Conservation (phyloP, 805 yeast species). For the Kluyveromyces starmeri region DNA sequence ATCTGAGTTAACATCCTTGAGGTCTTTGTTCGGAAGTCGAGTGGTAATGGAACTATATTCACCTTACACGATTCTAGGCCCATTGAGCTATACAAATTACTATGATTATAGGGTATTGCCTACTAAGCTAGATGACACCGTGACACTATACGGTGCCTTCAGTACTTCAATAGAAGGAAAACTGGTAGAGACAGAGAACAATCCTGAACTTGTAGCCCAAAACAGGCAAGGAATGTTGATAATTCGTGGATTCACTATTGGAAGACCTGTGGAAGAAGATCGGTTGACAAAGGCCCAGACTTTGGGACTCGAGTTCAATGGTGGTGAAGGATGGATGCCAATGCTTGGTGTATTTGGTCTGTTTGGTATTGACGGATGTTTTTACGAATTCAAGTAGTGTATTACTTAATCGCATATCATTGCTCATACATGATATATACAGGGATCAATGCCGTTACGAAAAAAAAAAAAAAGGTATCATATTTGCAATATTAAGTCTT, state of each 20-base stretch:
- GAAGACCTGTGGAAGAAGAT: conserved; percentile 35
- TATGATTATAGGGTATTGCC: conserved; percentile 51
- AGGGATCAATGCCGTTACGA: no score
- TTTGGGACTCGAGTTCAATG: conserved; percentile 28
- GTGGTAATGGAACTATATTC: conserved; percentile 42
- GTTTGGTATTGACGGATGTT: conserved; percentile 68
- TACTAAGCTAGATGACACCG: conserved; percentile 17
- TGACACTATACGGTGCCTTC: conserved; percentile 46
- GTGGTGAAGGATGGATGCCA: conserved; percentile 46
- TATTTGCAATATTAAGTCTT: no score
- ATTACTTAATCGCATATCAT: no score
- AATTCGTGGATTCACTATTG: conserved; percentile 59
- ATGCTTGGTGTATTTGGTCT: conserved; percentile 45
- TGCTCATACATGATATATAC: no score
- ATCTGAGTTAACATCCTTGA: conserved; percentile 31
- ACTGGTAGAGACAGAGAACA: conserved; percentile 31
- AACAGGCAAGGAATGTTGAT: conserved; percentile 42
- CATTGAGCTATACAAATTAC: conserved; percentile 48
- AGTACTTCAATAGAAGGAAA: conserved; percentile 55
- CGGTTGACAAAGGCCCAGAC: conserved; percentile 25
- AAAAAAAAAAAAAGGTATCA: no score
- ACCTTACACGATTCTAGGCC: conserved; percentile 39
- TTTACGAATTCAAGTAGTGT: conserved; percentile 41
- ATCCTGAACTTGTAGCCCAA: conserved; percentile 25
- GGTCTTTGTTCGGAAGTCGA: conserved; percentile 41